These are phyloP conservation scores for Kuraishia hungarica DNA, from an alignment of 805 yeast genomes.

Conservation along the genomic window DNA sequence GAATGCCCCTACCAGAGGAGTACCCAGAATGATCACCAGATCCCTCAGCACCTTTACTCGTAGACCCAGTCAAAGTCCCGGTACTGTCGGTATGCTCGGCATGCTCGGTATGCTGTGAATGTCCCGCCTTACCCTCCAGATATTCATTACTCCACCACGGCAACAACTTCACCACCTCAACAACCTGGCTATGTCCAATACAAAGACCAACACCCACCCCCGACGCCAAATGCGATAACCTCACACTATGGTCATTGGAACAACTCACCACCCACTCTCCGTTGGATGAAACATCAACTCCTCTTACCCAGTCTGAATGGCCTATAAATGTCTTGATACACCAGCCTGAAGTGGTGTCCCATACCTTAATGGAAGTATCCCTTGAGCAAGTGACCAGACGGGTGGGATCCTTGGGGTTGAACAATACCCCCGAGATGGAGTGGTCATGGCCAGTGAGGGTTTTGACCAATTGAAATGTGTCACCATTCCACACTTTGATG, in stretches of 20 bases:
- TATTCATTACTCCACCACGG: slow-evolving; percentile 41
- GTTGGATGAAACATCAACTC: slow-evolving; percentile 37
- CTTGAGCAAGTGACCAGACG: slow-evolving; percentile 54
- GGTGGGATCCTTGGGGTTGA: slow-evolving; percentile 36
- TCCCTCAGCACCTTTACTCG: slow-evolving; percentile 11
- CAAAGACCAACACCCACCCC: slow-evolving; percentile 63
- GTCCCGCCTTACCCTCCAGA: slow-evolving; percentile 31
- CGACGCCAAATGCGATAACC: slow-evolving; percentile 51
- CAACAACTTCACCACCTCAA: slow-evolving; percentile 64
- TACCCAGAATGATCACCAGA: too few relatives aligned
- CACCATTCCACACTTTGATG: slow-evolving; percentile 59
- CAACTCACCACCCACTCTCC: slow-evolving; percentile 62
- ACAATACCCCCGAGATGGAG: slow-evolving; percentile 58
- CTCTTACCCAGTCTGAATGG: slow-evolving; percentile 86
- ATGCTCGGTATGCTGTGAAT: too few relatives aligned
- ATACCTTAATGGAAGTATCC: slow-evolving; percentile 49
- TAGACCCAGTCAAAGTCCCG: too few relatives aligned
- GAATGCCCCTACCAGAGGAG: too few relatives aligned
- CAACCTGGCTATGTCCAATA: slow-evolving; percentile 76
- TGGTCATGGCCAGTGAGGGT: slow-evolving; percentile 84
- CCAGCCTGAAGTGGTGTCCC: slow-evolving; percentile 67
- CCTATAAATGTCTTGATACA: slow-evolving; percentile 60
- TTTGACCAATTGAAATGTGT: slow-evolving; percentile 33
- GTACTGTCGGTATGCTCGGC: too few relatives aligned
- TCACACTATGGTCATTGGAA: slow-evolving; percentile 68